phyloP scores from a whole-genome alignment of 106 monocot genomes.

The Dioscorea dumetorum region DNA sequence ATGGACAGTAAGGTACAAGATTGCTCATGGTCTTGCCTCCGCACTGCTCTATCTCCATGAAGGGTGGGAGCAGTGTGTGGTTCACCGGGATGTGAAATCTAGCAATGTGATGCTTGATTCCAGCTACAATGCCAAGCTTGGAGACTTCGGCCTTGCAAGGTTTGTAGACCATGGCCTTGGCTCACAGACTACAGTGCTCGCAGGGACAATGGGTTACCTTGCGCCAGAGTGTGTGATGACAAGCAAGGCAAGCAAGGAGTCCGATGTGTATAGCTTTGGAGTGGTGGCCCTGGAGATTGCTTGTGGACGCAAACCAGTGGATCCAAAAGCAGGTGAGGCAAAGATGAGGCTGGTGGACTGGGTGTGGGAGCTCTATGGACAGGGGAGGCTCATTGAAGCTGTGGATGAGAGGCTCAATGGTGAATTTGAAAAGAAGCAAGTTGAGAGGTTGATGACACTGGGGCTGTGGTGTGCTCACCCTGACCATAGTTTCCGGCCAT shows the following conservation, averaged over 20 bases:
- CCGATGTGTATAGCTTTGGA: slow-evolving; percentile 25
- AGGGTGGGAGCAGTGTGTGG: slow-evolving; percentile 23
- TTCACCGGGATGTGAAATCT: slow-evolving; percentile 20
- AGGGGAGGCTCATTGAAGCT: background rate
- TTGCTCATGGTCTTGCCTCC: slow-evolving; percentile 10
- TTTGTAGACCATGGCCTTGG: slow-evolving; percentile 5
- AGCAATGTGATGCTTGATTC: slow-evolving; percentile 24
- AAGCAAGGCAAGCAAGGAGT: slow-evolving; percentile 8
- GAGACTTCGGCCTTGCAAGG: slow-evolving; percentile 24
- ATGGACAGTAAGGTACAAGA: slow-evolving; percentile 14
- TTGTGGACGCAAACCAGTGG: slow-evolving; percentile 11
- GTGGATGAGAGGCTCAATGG: slow-evolving; percentile 2
- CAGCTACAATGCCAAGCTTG: slow-evolving; percentile 17
- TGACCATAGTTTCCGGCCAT: background rate
- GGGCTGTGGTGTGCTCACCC: slow-evolving; percentile 14
- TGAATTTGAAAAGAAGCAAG: background rate
- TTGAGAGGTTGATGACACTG: slow-evolving; percentile 6
- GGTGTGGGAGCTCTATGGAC: slow-evolving; percentile 24
- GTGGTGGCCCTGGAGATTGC: slow-evolving; percentile 16
- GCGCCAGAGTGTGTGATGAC: slow-evolving; percentile 14
- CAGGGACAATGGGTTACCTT: slow-evolving; percentile 24
- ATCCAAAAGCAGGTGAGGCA: background rate
- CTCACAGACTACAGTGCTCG: slow-evolving; percentile 7
- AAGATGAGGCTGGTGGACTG: slow-evolving; percentile 3
- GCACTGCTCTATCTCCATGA: slow-evolving; percentile 22